Evolutionary conservation across 805 yeast species (phyloP), one percentile per base, ranked within the genome.

Genomic region (Saturnispora hagleri): DNA sequence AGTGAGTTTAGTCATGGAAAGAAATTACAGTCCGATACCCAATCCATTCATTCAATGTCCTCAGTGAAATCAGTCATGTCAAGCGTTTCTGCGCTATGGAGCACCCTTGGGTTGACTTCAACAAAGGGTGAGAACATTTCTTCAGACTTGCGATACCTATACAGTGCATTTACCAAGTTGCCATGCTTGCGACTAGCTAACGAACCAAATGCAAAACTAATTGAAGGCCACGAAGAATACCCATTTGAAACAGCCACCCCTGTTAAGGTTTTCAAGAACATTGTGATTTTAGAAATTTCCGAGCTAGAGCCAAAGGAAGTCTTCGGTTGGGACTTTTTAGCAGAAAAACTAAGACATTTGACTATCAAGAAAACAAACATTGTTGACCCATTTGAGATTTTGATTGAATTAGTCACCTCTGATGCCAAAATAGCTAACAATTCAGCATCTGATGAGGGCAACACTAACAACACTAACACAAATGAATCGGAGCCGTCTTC

Each of bases 211-310:
- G 76, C 83, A 17, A 75, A 72, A 55, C 67, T 79, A 43, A 81
- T 82, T 28, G 74, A 71, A 47, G 81, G 82, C 2, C 82, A 80
- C 62, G 86, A 82, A 59, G 87, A 82, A 60, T 82, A 77, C 60
- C 88, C 87, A 0, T 81, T 83, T 62, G 88, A 82, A 59, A 80
- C 86, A 3, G 75, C 84, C 4, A 82, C 83, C 8, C 87, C 88
- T 3, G 62, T 82, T n/a, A 68, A 68, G 40, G 71, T 79, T 63
- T 82, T 82, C 63, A 81, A 80, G 55, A 82, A 80, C 60, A 65
- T 82, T 46, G 78, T 81, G 47, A 84, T 82, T 20, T 66, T 82
- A 44, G 88, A 82, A 60, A 63, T 82, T 3, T 69, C 71, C 27
- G 84, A 80, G 52, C 69, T 80, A 53, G 85, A 80, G 55, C 83